These are phyloP conservation scores for Pinus albicaulis DNA, from an alignment of 75 land plant species.

Conservation along the genomic window DNA sequence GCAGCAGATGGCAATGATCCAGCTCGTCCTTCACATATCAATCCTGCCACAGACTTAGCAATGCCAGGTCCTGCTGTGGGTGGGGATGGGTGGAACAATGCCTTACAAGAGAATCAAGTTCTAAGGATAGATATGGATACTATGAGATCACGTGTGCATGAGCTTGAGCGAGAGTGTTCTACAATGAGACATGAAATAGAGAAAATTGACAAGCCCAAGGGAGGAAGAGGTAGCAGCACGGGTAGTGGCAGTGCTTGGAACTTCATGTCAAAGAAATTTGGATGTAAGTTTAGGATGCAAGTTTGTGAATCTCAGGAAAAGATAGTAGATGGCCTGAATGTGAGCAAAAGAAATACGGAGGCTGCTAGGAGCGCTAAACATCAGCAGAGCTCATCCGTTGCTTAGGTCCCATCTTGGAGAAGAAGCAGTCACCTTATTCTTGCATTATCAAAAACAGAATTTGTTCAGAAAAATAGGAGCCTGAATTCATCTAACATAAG, in stretches of 20 bases:
- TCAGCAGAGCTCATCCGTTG: no score
- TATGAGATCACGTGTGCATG: conserved; percentile 70
- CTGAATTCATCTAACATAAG: no score
- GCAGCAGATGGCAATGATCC: conserved; percentile 19
- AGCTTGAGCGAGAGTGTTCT: conserved; percentile 78
- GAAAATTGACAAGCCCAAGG: conserved; percentile 51
- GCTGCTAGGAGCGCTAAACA: no score
- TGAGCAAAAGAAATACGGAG: no score
- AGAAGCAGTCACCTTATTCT: no score
- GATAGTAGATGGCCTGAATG: background rate
- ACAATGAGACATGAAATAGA: conserved; percentile 67
- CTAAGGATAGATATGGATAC: conserved; percentile 84
- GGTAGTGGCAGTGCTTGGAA: background rate
- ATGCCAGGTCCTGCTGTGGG: background rate
- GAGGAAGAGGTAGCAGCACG: background rate
- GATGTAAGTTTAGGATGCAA: conserved; percentile 68
- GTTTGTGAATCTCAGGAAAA: conserved; percentile 70
- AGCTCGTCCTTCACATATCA: conserved; percentile 7
- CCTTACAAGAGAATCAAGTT: conserved; percentile 71
- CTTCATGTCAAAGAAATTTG: conserved; percentile 32
- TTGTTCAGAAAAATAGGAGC: no score
- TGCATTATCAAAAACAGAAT: no score
- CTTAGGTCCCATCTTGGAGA: no score
- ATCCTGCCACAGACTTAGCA: conserved; percentile 7
- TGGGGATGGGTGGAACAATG: conserved; percentile 41